These are phyloP conservation scores for Cystobasidium pallidum DNA, from an alignment of 1,284 basidiomycete species.

Conservation along the genomic window DNA sequence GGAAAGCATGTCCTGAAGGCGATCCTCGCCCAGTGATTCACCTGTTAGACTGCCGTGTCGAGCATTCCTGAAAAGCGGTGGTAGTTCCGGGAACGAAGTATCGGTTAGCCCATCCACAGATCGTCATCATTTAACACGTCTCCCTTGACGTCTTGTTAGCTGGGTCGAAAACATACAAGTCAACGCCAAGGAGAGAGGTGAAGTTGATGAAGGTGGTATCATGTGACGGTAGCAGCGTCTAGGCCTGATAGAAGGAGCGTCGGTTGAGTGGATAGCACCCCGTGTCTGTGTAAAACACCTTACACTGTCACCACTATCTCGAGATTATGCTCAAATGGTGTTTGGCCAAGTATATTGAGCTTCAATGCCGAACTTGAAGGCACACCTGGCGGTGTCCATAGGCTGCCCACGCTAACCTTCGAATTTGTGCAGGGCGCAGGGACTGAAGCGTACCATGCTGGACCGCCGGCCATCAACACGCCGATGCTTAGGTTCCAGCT, in stretches of 20 bases:
- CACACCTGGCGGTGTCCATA: conserved; percentile 16
- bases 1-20: conserved; percentile 11
- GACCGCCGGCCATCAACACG: conserved; percentile 23
- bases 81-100: conserved; percentile 13
- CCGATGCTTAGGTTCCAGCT: conserved; percentile 25
- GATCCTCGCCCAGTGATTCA: conserved; percentile 21
- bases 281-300: conserved; percentile 21
- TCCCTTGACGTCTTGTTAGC: conserved; percentile 27
- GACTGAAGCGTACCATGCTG: conserved; percentile 22
- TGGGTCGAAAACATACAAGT: conserved; percentile 33
- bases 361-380: conserved; percentile 24
- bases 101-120: conserved; percentile 21
- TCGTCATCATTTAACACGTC: conserved; percentile 18
- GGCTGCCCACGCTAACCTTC: conserved; percentile 16
- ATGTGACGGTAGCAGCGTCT: conserved; percentile 33
- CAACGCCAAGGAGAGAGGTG: conserved; percentile 21
- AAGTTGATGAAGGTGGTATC: conserved; percentile 36
- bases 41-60: conserved; percentile 20
- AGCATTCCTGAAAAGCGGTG: conserved; percentile 30
- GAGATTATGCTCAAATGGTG: conserved; percentile 21
- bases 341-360: conserved; percentile 20
- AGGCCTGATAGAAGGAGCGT: conserved; percentile 25
- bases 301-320: conserved; percentile 25
- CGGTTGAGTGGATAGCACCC: conserved; percentile 19
- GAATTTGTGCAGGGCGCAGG: conserved; percentile 7